These are phyloP conservation scores for Chrysopogon serrulatus DNA, from an alignment of 176 grass and related monocot genomes.

Conservation along the genomic window DNA sequence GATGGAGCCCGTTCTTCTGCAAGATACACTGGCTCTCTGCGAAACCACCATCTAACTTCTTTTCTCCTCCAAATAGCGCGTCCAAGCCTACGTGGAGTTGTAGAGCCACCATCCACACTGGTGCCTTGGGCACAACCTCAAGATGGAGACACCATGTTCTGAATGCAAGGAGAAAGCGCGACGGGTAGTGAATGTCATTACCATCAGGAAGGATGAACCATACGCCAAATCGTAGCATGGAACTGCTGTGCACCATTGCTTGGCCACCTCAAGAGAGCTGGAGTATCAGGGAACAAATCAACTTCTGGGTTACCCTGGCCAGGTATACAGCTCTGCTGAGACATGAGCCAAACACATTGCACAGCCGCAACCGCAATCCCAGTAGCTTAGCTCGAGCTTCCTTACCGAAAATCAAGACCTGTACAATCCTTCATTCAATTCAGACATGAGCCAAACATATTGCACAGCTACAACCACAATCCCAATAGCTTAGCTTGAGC, in stretches of 20 bases:
- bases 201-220: not conserved
- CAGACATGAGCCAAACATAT: not conserved
- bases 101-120: too few relatives aligned
- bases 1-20: too few relatives aligned
- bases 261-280: constrained; percentile 7
- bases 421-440: not conserved
- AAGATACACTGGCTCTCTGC: too few relatives aligned
- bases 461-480: not conserved
- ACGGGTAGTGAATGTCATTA: too few relatives aligned
- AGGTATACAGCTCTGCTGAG: not conserved
- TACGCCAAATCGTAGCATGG: not conserved
- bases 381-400: not conserved
- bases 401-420: not conserved
- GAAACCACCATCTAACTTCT: too few relatives aligned
- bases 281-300: constrained; percentile 30
- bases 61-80: too few relatives aligned
- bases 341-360: not conserved
- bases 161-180: too few relatives aligned
- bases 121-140: too few relatives aligned
- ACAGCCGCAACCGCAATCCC: not conserved
- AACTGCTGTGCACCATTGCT: not conserved
- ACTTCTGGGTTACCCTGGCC: constrained; percentile 21
- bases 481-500: not conserved
- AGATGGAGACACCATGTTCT: too few relatives aligned
- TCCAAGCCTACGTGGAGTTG: too few relatives aligned